phyloP scores from a whole-genome alignment of 1,284 basidiomycete genomes.

The Fomes fomentarius region DNA sequence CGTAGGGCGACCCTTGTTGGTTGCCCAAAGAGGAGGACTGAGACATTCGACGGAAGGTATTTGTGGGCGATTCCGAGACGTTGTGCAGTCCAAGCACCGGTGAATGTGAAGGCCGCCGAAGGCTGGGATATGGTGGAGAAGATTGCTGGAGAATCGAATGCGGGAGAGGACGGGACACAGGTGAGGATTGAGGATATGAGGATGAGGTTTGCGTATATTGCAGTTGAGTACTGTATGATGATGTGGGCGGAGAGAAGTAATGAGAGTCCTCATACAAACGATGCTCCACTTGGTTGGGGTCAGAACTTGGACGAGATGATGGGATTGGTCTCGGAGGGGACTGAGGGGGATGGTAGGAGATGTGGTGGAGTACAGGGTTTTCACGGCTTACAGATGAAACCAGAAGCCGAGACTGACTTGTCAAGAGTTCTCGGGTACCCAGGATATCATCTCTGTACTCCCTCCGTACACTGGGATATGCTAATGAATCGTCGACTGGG shows the following conservation, averaged over 20 bases:
- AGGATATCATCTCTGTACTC: conserved; percentile 10
- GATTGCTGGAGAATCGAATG: conserved; percentile 14
- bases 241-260: conserved; percentile 20
- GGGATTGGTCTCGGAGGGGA: conserved; percentile 16
- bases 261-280: conserved; percentile 10
- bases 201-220: no score
- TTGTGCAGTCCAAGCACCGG: conserved; percentile 21
- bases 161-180: conserved; percentile 17
- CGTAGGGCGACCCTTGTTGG: conserved; percentile 13
- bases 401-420: conserved; percentile 10
- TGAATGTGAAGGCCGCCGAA: conserved; percentile 22
- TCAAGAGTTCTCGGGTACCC: conserved; percentile 10
- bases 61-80: conserved; percentile 20
- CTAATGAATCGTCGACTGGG: conserved; percentile 6
- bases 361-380: conserved; percentile 17
- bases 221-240: conserved; percentile 21
- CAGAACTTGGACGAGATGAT: conserved; percentile 17
- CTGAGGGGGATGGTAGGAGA: conserved; percentile 23
- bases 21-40: conserved; percentile 10
- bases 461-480: conserved; percentile 1
- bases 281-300: conserved; percentile 14
- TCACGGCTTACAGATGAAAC: conserved; percentile 16
- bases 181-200: conserved; percentile 2
- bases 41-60: conserved; percentile 14
- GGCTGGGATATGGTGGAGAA: background rate